Conservation (phyloP, 2,329 filamentous ascomycete genomes). For the Penicillium thymicola region DNA sequence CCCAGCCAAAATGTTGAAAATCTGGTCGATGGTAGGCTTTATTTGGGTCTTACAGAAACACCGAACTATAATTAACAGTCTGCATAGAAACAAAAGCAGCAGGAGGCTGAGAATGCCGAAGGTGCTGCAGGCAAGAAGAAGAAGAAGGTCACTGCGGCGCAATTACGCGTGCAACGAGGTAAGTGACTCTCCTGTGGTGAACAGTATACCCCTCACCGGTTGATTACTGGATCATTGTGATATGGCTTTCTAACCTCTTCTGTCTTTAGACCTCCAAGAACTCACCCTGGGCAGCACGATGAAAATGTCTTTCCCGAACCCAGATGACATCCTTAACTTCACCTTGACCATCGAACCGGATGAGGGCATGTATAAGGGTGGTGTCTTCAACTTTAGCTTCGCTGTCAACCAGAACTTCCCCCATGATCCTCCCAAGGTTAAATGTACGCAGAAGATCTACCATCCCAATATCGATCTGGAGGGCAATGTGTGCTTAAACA, state of each 20-base stretch:
- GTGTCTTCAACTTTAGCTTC: constrained; percentile 85
- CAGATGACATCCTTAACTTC: constrained; percentile 59
- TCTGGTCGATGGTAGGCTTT: constrained; percentile 88
- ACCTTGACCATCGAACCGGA: constrained; percentile 49
- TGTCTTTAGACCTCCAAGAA: constrained; percentile 44
- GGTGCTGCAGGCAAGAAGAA: constrained; percentile 78
- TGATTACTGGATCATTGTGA: neutral
- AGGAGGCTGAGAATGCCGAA: constrained; percentile 91
- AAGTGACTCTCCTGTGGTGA: constrained; percentile 20
- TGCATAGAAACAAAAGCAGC: constrained; percentile 69
- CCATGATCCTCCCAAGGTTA: constrained; percentile 95
- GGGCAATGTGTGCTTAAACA: constrained; percentile 97
- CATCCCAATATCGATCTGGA: constrained; percentile 98
- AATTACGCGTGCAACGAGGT: constrained; percentile 96
- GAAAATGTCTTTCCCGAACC: constrained; percentile 55
- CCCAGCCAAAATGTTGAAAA: constrained; percentile 81
- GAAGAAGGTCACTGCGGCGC: constrained; percentile 97
- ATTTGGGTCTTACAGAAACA: neutral
- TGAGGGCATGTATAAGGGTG: constrained; percentile 77
- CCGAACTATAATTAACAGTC: constrained; percentile 17
- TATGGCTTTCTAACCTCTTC: neutral
- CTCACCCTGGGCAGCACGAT: constrained; percentile 54
- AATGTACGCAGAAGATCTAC: constrained; percentile 97
- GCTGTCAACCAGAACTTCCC: constrained; percentile 92
- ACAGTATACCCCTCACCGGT: neutral